These are phyloP conservation scores for Lachnellula arida DNA, from an alignment of 2,329 filamentous ascomycete species.

Conservation along the genomic window DNA sequence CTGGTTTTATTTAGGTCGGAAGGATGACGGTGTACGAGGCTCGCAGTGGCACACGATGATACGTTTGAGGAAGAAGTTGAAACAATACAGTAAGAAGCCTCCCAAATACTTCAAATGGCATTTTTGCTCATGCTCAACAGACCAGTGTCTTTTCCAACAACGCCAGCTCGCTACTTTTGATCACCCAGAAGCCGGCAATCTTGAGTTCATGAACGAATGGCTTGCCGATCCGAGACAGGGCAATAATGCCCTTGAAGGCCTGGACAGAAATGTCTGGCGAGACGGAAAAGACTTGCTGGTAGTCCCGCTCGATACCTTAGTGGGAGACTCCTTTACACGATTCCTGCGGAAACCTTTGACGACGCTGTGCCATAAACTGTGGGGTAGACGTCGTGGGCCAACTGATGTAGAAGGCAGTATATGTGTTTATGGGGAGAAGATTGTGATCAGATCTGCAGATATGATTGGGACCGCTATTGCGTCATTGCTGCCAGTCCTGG, in stretches of 20 bases:
- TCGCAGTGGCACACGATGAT: neutral
- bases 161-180: neutral
- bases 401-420: neutral
- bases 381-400: neutral
- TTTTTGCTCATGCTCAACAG: neutral
- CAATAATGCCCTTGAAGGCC: neutral
- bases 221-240: neutral
- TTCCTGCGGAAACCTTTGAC: neutral
- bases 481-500: neutral
- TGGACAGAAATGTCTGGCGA: neutral
- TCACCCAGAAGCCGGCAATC: neutral
- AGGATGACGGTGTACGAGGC: neutral
- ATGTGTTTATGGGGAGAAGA: neutral
- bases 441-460: neutral
- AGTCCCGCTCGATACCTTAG: neutral
- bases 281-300: neutral
- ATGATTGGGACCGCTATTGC: neutral
- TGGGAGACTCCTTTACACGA: neutral
- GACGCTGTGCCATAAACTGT: neutral
- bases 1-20: neutral
- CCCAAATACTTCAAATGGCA: neutral
- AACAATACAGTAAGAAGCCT: neutral
- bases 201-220: neutral
- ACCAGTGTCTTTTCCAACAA: slow-evolving; percentile 1
- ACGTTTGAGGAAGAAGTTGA: neutral